Evolutionary conservation across 108 stramenopile species (phyloP).

Genomic region (Cyclotella cryptica): DNA sequence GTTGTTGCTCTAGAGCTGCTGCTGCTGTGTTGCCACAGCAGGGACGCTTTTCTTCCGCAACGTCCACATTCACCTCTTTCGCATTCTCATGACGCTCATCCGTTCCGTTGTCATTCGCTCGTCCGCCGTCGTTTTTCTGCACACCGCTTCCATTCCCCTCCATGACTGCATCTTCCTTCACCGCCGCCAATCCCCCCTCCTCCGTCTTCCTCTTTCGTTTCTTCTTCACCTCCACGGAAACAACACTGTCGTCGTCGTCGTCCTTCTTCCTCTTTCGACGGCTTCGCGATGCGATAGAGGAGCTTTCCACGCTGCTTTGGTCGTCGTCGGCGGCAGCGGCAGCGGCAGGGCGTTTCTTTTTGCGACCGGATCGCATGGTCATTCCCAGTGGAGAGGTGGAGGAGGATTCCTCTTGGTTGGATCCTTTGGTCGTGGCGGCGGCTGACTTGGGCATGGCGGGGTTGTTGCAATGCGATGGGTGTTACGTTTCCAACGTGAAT

Average conservation of each 20-base stretch:
- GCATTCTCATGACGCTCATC: not conserved
- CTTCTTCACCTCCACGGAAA: not conserved
- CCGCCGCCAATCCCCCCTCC: not conserved
- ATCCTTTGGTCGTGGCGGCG: not conserved
- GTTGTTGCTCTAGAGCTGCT: not conserved
- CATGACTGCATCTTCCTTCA: constrained; percentile 5
- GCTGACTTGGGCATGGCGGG: not conserved
- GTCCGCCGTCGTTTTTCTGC: not conserved
- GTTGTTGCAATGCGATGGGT: no score
- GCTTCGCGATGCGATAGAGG: not conserved
- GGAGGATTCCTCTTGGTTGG: not conserved
- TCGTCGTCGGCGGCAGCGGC: not conserved
- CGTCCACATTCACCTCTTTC: not conserved
- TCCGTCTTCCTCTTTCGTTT: not conserved
- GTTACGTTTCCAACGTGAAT: no score
- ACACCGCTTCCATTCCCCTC: not conserved
- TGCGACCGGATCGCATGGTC: constrained; percentile 56
- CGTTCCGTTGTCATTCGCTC: constrained; percentile 6
- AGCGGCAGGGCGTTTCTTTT: constrained; percentile 39
- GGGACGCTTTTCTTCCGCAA: no score
- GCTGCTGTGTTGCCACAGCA: not conserved
- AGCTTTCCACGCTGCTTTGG: not conserved
- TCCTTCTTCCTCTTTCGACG: constrained; percentile 4
- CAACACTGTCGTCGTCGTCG: constrained; percentile 8
- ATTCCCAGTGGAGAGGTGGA: constrained; percentile 31